phyloP scores from a whole-genome alignment of 1,139 yeast species.

The Nakaseomyces delphensis region DNA sequence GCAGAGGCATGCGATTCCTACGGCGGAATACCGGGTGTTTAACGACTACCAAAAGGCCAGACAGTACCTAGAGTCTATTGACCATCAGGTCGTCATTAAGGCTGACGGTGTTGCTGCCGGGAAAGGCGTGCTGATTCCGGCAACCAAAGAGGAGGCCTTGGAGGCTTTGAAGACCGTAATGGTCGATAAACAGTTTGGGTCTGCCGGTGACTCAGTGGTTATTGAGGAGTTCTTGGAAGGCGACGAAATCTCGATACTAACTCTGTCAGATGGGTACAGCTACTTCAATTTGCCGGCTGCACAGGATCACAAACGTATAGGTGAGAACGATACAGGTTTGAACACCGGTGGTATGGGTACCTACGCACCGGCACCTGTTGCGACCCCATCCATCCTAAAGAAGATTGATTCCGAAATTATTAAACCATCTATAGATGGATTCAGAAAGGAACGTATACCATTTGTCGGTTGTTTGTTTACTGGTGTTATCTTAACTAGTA shows the following conservation, averaged over 20 bases:
- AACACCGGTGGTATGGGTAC: conserved; percentile 99
- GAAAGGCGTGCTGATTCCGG: conserved; percentile 93
- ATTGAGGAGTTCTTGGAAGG: conserved; percentile 95
- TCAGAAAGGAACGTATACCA: conserved; percentile 93
- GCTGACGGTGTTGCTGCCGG: conserved; percentile 99
- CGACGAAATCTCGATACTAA: conserved; percentile 88
- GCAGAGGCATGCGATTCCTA: conserved; percentile 86
- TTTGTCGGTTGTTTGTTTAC: conserved; percentile 94
- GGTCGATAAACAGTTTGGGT: conserved; percentile 83
- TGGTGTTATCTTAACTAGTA: conserved; percentile 83
- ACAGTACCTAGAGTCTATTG: conserved; percentile 49
- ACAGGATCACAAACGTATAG: conserved; percentile 94
- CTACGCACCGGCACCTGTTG: conserved; percentile 97
- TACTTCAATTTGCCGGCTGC: conserved; percentile 91
- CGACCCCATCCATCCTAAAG: conserved; percentile 59
- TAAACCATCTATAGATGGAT: conserved; percentile 89
- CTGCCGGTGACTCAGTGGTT: conserved; percentile 93
- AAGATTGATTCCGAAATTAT: conserved; percentile 66
- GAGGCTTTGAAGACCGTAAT: conserved; percentile 80
- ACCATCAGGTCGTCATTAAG: conserved; percentile 81
- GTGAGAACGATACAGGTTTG: conserved; percentile 86
- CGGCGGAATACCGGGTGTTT: conserved; percentile 83
- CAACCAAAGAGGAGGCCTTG: conserved; percentile 72
- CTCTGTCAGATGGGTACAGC: conserved; percentile 91
- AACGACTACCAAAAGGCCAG: conserved; percentile 66